Evolutionary conservation across 495 filamentous ascomycete species (phyloP).

Genomic region (Xylaria curta): DNA sequence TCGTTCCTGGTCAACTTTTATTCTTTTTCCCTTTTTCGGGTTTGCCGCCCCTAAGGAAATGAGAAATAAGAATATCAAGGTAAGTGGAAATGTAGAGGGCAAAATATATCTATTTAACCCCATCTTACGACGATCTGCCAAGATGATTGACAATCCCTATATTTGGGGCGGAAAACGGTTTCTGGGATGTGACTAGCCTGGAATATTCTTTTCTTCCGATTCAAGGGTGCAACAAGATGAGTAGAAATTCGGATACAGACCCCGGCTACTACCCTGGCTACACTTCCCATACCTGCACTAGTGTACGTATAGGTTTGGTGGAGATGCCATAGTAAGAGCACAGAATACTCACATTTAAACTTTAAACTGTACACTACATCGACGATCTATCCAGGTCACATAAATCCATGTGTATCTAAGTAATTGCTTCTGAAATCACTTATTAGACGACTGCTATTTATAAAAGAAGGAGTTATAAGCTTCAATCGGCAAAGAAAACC

Average conservation of each 20-base stretch:
- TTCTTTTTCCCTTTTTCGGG: not conserved
- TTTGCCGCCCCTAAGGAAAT: not conserved
- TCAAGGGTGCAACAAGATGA: not conserved
- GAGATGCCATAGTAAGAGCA: not conserved
- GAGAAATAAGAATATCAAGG: not conserved
- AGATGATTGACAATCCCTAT: not conserved
- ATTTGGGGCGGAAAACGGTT: not conserved
- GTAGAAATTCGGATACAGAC: constrained; percentile 12
- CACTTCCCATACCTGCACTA: not conserved
- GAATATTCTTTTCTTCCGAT: constrained; percentile 4
- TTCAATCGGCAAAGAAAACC: not conserved
- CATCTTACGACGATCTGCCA: not conserved
- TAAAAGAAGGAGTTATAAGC: not conserved
- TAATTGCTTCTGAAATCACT: not conserved
- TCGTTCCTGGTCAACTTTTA: not conserved
- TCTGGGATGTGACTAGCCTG: constrained; percentile 7
- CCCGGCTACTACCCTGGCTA: constrained; percentile 4
- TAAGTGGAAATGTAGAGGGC: not conserved
- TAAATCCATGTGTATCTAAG: not conserved
- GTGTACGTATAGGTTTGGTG: not conserved
- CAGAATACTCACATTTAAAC: not conserved
- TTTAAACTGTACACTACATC: constrained; percentile 3
- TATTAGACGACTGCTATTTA: not conserved
- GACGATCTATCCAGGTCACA: not conserved
- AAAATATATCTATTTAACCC: not conserved